Percentiles rank a stretch among this genome's conserved stretches.
These are phyloP conservation scores for Aureobasidium sp. DNA, from an alignment of 2,329 filamentous ascomycete species.

Conservation along the genomic window DNA sequence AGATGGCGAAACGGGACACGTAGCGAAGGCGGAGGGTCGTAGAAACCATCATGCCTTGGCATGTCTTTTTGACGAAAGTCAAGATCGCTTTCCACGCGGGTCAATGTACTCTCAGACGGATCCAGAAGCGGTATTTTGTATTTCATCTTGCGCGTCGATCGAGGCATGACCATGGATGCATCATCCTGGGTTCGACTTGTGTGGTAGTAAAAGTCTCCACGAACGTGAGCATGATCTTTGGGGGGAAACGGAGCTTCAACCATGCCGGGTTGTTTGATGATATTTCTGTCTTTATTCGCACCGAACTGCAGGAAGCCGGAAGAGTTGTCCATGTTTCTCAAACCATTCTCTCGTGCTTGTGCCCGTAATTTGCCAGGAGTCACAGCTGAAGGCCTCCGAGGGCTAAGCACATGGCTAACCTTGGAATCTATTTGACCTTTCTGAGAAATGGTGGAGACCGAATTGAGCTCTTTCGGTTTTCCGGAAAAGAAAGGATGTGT, in stretches of 20 bases:
- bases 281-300: constrained; percentile 22
- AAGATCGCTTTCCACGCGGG: constrained; percentile 15
- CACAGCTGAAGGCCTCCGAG: constrained; percentile 33
- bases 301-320: constrained; percentile 22
- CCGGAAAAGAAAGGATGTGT: constrained; percentile 65
- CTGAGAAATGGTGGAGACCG: constrained; percentile 18
- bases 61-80: constrained; percentile 23
- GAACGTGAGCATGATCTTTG: constrained; percentile 57
- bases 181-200: background rate
- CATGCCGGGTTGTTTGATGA: constrained; percentile 58
- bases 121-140: constrained; percentile 25
- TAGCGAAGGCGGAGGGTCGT: constrained; percentile 18
- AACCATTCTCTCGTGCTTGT: constrained; percentile 24
- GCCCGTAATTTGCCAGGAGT: constrained; percentile 42
- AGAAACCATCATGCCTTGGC: constrained; percentile 16
- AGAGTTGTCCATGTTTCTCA: constrained; percentile 20
- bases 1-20: constrained; percentile 27
- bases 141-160: constrained; percentile 34
- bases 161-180: background rate
- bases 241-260: constrained; percentile 66
- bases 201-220: constrained; percentile 35
- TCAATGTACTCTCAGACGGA: constrained; percentile 23
- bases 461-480: constrained; percentile 36
- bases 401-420: constrained; percentile 17
- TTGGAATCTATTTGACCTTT: constrained; percentile 15